phyloP scores from a whole-genome alignment of 768 basidiomycete genomes.

The Serpula lacrymans region DNA sequence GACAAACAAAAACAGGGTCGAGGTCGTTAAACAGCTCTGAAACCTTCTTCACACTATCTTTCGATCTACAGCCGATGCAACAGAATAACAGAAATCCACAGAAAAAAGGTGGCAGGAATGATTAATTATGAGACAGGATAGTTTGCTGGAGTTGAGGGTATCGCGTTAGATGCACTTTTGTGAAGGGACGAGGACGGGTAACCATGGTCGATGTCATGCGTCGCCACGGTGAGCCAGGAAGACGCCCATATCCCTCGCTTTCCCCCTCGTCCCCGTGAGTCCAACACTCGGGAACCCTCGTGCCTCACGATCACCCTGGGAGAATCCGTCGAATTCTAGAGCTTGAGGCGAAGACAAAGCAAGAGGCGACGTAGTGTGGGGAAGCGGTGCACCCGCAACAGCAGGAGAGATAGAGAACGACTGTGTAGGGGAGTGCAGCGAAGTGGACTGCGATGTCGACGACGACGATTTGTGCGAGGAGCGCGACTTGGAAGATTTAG shows the following conservation, averaged over 20 bases:
- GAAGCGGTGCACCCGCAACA: constrained; percentile 19
- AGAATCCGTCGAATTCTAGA: constrained; percentile 33
- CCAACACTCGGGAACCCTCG: constrained; percentile 37
- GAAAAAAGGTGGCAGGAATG: too few relatives aligned
- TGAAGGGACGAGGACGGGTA: too few relatives aligned
- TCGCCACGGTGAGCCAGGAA: constrained; percentile 39
- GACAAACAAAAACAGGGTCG: too few relatives aligned
- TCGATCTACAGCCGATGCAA: too few relatives aligned
- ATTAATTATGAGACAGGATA: too few relatives aligned
- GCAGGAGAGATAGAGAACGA: constrained; percentile 26
- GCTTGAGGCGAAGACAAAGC: constrained; percentile 18
- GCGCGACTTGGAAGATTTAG: constrained; percentile 23
- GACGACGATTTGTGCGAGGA: constrained; percentile 36
- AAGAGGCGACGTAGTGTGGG: constrained; percentile 30
- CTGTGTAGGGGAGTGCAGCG: constrained; percentile 40
- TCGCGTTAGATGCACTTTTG: too few relatives aligned
- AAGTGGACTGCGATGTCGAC: constrained; percentile 43
- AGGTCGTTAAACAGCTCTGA: too few relatives aligned
- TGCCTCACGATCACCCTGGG: constrained; percentile 19
- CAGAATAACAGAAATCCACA: too few relatives aligned
- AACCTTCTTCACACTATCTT: too few relatives aligned
- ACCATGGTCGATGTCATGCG: constrained; percentile 15
- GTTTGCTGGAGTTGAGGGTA: too few relatives aligned
- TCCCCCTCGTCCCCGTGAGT: constrained; percentile 30
- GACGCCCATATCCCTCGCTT: constrained; percentile 35